Evolutionary conservation across 2,329 filamentous ascomycete genomes (phyloP), one percentile per base, ranked within the genome.

Genomic region (Clonostachys chloroleuca): DNA sequence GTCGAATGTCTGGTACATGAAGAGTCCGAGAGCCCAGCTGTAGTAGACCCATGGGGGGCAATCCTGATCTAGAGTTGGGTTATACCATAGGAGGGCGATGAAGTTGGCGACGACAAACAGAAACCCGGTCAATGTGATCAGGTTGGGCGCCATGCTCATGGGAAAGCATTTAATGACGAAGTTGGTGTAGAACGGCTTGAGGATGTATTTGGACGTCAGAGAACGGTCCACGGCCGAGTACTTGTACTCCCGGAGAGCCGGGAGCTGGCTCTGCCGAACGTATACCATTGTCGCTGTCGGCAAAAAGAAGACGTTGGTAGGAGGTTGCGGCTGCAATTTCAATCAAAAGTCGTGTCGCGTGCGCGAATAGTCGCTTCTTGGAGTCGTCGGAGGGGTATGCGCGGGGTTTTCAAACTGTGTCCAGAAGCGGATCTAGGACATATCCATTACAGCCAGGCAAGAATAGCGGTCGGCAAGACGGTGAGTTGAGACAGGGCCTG

Each of bases 1-100:
- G 69, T 99, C 94, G 69, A 99, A 96, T 2, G 92, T 97, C 78
- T 99, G 94, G 69, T 99, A 99, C 45, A 97, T 67, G 65, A 97
- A 96, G 55, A 99, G 71, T 3, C 94, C 94, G 34, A 88, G 67
- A 5, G 92, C 86, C 89, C 92, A 99, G 59, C 83, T 87, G 55
- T 86, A 87, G 74, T 99, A 99, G 14, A 99, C 92, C 94, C 94
- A 99, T 2, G 81, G 65, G 10, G 94, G 94, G 64, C 92, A 97
- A 65, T 99, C 89, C 67, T 89, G 86, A 68, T 97, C 92, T 43
- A 99, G 78, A 1, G 82, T 87, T n/a, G 94, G 94, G 58, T 89
- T 94, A 71, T 96, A 99, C 88, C 91, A 97, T 47, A 99, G 78
- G 67, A 99, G 69, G 7, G 94, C 96, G 57, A 96, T 67, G 67